Base-by-base conservation (phyloP, 2,329 filamentous ascomycete species). In the Tolypocladium endophyticum region DNA sequence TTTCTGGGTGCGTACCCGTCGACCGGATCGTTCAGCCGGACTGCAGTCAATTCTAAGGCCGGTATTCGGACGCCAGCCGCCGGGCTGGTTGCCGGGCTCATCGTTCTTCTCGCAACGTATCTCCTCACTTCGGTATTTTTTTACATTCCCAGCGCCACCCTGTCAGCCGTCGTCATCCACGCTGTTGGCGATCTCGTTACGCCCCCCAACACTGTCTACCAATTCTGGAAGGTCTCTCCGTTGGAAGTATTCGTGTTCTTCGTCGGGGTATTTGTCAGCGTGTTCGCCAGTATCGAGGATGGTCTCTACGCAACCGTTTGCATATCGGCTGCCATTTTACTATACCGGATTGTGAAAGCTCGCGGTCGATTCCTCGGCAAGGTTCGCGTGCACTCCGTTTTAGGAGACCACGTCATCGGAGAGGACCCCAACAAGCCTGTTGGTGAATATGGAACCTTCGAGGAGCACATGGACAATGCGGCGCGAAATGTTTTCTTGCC, bases 41-140 rank as follows among this genome's bases (percentile, higher is more conserved):
- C 94, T 35, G 93, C 94, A 58, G 97, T 97, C 76, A 96, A 97
- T 74, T 94, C 93, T 5, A 97, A 97, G 75, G 92, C 94, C 56
- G 94, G 94, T 68, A 93, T 97, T 4, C 86, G 91, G 30, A 97
- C 92, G 0, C 93, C 93, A 1, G 86, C 96, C 59, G 92, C 90
- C 20, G 93, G 94, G 75, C 82, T 96, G 50, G 89, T 97, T 64
- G 97, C 92, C 9, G 92, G 89, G 0, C 58, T 89, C 18, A 82
- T 97, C 18, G 93, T 97, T 4, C 81, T 97, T 0, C 78, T 97
- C 11, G 92, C 94, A 41, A 90, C 96, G 63, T 97, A 97, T 69
- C 89, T 90, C 14, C 77, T 97, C 56, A 87, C 93, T 0, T 85
- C 87, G 0, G 87, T 97, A 35, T 97, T 97, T 81, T 97, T 87